A percentile compares a stretch with the other conserved stretches of the same genome.
phyloP scores from a whole-genome alignment of 225 moss, liverwort and hornwort species.

The Physcomitrium patens region DNA sequence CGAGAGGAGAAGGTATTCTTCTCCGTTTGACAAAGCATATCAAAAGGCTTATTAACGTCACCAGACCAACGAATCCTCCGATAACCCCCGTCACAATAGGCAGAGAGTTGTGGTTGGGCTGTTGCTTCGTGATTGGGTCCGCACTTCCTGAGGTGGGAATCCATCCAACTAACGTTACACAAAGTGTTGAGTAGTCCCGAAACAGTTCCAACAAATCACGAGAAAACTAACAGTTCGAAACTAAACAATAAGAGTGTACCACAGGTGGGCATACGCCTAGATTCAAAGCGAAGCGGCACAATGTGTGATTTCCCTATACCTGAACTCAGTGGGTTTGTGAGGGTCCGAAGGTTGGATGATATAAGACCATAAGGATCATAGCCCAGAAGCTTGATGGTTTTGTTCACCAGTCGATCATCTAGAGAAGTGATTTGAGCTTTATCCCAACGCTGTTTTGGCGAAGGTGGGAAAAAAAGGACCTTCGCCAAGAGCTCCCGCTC shows the following conservation, averaged over 20 bases:
- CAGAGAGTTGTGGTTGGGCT: constrained; percentile 42
- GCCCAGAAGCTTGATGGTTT: constrained; percentile 31
- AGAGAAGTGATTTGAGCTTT: constrained; percentile 24
- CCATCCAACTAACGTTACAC: neutral
- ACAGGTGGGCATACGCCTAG: neutral
- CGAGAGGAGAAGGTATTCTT: constrained; percentile 40
- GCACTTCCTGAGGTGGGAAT: constrained; percentile 27
- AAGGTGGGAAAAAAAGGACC: constrained; percentile 36
- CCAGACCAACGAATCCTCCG: constrained; percentile 42
- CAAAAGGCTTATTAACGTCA: constrained; percentile 28
- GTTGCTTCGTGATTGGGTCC: constrained; percentile 2
- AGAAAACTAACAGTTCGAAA: neutral
- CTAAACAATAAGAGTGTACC: neutral
- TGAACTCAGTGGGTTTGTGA: constrained; percentile 10
- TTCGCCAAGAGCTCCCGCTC: constrained; percentile 30
- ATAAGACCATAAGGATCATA: constrained; percentile 45
- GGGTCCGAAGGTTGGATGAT: constrained; percentile 40
- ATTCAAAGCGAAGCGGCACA: neutral
- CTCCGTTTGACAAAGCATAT: constrained; percentile 50
- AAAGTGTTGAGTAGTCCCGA: neutral
- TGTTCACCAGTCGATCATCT: constrained; percentile 34
- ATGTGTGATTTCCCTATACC: constrained; percentile 15
- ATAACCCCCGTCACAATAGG: constrained; percentile 53
- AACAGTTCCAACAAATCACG: neutral
- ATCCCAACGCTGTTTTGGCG: constrained; percentile 34